Evolutionary conservation across 495 filamentous ascomycete genomes (phyloP).

Genomic region (Entonaema liquescens): DNA sequence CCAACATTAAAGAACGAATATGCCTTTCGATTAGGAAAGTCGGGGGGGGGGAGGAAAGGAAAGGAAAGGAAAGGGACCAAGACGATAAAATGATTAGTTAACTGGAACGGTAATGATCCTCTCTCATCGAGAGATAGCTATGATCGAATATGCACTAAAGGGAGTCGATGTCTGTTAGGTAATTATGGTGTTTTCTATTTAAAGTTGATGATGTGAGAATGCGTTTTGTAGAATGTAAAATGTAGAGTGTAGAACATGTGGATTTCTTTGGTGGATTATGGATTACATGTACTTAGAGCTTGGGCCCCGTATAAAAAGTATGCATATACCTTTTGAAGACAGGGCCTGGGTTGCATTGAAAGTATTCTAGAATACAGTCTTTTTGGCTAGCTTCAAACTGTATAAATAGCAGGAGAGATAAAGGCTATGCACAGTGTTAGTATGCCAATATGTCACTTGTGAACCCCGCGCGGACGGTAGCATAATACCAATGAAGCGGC

Average conservation of each 20-base stretch:
- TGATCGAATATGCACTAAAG: not conserved
- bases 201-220: constrained; percentile 4
- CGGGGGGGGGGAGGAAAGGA: not conserved
- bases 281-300: not conserved
- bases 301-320: not conserved
- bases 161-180: not conserved
- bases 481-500: constrained; percentile 30
- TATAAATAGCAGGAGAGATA: constrained; percentile 1
- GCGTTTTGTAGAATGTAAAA: not conserved
- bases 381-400: not conserved
- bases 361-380: constrained; percentile 38
- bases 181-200: not conserved
- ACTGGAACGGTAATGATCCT: not conserved
- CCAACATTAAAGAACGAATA: not conserved
- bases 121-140: not conserved
- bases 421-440: constrained; percentile 14
- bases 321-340: not conserved
- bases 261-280: not conserved
- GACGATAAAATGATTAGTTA: no score
- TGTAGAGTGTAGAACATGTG: no score
- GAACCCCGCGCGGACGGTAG: constrained; percentile 30
- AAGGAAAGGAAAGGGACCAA: not conserved
- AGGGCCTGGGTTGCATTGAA: constrained; percentile 22
- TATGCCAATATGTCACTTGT: not conserved
- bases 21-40: not conserved